phyloP scores from a whole-genome alignment of 2,329 filamentous ascomycete species.

The Cryphonectria naterciae region DNA sequence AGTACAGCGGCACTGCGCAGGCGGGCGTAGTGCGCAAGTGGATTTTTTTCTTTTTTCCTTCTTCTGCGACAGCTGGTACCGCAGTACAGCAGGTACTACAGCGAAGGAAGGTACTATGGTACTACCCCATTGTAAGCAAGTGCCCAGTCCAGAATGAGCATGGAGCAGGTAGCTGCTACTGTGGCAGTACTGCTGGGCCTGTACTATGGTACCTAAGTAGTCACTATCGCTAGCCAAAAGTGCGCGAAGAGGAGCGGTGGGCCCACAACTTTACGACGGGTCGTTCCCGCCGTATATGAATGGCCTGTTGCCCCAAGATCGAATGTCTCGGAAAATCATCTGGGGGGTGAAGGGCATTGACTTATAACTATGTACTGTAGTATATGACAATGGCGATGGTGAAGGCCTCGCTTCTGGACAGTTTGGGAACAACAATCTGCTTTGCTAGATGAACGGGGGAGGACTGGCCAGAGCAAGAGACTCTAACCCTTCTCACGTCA shows the following conservation, averaged over 20 bases:
- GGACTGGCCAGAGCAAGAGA: background rate
- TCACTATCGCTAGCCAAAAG: background rate
- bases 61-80: too few relatives aligned
- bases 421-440: background rate
- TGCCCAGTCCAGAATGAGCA: background rate
- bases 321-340: constrained; percentile 1
- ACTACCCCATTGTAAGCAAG: background rate
- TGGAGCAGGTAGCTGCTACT: background rate
- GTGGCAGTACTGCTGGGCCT: background rate
- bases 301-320: background rate
- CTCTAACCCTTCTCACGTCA: constrained; percentile 9
- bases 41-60: background rate
- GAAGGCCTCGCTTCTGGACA: background rate
- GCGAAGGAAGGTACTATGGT: background rate
- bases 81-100: too few relatives aligned
- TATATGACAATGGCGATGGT: background rate
- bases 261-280: background rate
- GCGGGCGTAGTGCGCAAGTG: background rate
- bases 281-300: background rate
- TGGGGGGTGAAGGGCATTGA: background rate
- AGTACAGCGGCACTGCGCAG: too few relatives aligned
- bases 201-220: background rate
- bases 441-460: background rate
- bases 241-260: background rate
- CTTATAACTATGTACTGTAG: background rate